Conservation (phyloP, 371 early-diverging fungal genomes). For the Coemansia sp. region DNA sequence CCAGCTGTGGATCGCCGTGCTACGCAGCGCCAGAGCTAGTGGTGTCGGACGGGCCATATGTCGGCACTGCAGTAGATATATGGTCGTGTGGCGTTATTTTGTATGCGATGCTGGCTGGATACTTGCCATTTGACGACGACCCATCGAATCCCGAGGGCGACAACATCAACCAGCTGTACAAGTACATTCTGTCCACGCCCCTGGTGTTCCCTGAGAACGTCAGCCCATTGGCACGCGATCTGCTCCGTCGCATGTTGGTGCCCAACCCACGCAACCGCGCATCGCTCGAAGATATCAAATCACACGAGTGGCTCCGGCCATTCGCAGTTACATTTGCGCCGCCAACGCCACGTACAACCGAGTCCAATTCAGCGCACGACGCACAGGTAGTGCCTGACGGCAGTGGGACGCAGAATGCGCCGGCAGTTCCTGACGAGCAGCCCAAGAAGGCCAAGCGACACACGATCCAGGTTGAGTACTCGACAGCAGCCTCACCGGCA, state of each 20-base stretch:
- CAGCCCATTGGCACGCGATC: constrained; percentile 72
- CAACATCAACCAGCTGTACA: constrained; percentile 94
- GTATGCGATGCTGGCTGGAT: constrained; percentile 97
- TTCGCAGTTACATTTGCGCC: constrained; percentile 55
- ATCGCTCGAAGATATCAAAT: constrained; percentile 82
- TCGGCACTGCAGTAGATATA: constrained; percentile 90
- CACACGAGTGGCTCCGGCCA: constrained; percentile 72
- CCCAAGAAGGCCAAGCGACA: constrained; percentile 49
- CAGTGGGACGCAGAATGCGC: constrained; percentile 23
- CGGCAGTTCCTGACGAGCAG: constrained; percentile 41
- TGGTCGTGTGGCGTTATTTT: constrained; percentile 94
- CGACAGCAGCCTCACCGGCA: constrained; percentile 18
- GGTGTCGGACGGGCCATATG: constrained; percentile 92
- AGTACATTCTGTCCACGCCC: constrained; percentile 90
- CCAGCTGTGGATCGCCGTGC: constrained; percentile 96
- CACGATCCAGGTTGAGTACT: constrained; percentile 52
- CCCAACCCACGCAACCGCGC: constrained; percentile 87
- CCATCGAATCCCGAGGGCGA: constrained; percentile 95
- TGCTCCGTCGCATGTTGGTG: constrained; percentile 89
- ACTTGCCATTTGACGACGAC: constrained; percentile 99
- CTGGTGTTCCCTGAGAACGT: constrained; percentile 90
- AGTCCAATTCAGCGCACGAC: not conserved
- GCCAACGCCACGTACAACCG: not conserved
- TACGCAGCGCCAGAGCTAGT: constrained; percentile 98
- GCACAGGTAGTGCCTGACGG: constrained; percentile 23